phyloP scores from a whole-genome alignment of 495 filamentous ascomycete species.

The Podospora comata region DNA sequence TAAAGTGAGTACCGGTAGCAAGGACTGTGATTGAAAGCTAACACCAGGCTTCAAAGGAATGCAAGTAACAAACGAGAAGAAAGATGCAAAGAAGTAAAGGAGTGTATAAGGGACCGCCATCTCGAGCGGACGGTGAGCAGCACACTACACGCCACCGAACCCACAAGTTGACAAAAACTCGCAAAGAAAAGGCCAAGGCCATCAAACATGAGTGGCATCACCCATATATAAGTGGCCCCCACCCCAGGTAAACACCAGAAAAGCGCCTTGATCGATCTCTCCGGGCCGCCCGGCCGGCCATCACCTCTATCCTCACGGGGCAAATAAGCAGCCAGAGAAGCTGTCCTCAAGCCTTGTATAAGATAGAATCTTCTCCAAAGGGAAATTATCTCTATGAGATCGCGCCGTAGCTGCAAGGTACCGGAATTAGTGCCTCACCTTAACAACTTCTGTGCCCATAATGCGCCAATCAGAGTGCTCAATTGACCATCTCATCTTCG shows the following conservation, averaged over 20 bases:
- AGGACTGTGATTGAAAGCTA: slow-evolving; percentile 17
- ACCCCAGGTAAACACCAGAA: not conserved
- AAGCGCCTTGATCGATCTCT: not conserved
- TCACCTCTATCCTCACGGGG: not conserved
- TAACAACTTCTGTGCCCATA: not conserved
- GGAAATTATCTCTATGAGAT: not conserved
- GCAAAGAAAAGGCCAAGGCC: not conserved
- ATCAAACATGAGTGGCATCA: no score
- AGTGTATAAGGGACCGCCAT: not conserved
- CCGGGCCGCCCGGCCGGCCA: not conserved
- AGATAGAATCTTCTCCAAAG: not conserved
- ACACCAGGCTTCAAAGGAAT: slow-evolving; percentile 19
- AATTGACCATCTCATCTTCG: not conserved
- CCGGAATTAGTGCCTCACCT: not conserved
- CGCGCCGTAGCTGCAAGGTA: not conserved
- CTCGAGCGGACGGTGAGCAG: not conserved
- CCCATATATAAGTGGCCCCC: not conserved
- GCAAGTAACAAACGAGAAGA: slow-evolving; percentile 9
- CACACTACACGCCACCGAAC: not conserved
- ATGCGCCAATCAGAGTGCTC: not conserved
- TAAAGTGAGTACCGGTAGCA: slow-evolving; percentile 25
- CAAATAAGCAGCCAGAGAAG: not conserved
- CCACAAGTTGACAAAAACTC: not conserved
- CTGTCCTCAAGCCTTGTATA: not conserved
- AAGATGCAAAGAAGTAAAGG: slow-evolving; percentile 2